These are phyloP conservation scores for Flagelloscypha sp. DNA, from an alignment of 768 basidiomycete genomes.

Conservation along the genomic window DNA sequence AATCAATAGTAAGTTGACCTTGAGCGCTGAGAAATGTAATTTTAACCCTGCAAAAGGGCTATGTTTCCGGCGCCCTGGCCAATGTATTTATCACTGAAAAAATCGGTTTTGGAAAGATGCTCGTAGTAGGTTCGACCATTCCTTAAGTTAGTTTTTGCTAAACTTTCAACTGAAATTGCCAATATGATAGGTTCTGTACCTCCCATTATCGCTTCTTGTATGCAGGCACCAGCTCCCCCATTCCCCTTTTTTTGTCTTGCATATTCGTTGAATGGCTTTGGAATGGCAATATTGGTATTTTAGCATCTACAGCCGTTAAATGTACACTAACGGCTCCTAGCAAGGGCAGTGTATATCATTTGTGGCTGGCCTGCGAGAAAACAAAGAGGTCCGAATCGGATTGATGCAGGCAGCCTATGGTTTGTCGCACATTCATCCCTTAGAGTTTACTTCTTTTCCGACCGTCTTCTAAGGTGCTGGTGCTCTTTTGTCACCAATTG, in stretches of 20 bases:
- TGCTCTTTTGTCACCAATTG: conserved; percentile 43
- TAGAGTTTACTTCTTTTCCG: not conserved
- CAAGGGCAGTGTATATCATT: conserved; percentile 41
- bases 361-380: conserved; percentile 30
- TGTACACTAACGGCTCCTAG: conserved; percentile 11
- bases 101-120: conserved; percentile 17
- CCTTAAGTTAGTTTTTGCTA: too few relatives aligned
- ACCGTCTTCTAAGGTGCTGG: conserved; percentile 31
- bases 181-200: conserved; percentile 30
- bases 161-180: too few relatives aligned
- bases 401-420: conserved; percentile 41
- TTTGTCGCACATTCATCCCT: not conserved
- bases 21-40: conserved; percentile 1
- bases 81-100: conserved; percentile 21
- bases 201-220: conserved; percentile 37
- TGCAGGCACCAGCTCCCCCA: conserved; percentile 33
- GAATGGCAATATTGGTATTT: conserved; percentile 29
- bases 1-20: conserved; percentile 30
- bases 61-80: conserved; percentile 20
- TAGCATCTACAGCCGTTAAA: not conserved
- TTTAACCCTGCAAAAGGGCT: conserved; percentile 16
- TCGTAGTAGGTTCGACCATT: not conserved
- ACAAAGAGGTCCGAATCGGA: conserved; percentile 37
- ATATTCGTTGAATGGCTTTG: conserved; percentile 35
- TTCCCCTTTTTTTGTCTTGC: conserved; percentile 36